Evolutionary conservation across 2,329 filamentous ascomycete genomes (phyloP), one percentile per base, ranked within the genome.

Genomic region (Fusarium paranaense): DNA sequence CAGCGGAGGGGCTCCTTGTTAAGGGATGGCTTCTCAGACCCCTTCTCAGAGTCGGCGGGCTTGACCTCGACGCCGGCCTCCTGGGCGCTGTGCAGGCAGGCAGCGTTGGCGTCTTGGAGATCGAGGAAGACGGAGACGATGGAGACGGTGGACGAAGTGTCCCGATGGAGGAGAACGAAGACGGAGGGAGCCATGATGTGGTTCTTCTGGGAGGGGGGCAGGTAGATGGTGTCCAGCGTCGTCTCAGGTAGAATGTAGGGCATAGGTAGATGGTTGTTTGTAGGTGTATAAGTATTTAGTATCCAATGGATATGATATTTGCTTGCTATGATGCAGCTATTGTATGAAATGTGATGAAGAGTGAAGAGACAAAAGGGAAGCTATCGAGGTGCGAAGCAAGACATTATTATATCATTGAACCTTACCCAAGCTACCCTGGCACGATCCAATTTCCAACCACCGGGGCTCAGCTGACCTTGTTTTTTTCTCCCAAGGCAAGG

Each of bases 81-180:
- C 42, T 62, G 61, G 11, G 79, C 81, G 6, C 80, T 71, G 33
- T 72, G 65, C n/a, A 81, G 67, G 42, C 80, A 83, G 33, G 80
- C 79, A 18, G 74, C 73, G 67, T 84, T 84, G 59, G 82, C 82
- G 72, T 83, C 82, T 13, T 79, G 74, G 9, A 84, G 76, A 30
- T 78, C 76, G 27, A 79, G 76, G 66, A 78, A 83, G 64, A 80
- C 80, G 69, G 79, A 81, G 35, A 80, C 67, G 32, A 83, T 74
- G 52, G 73, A 75, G 32, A 78, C 76, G 10, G 73, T 75, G 33
- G 61, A 71, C 57, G 59, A 67, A 30, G 71, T 70, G 74, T 83
- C 81, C 50, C 71, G 76, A 71, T 81, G 78, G 58, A 83, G 65
- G 64, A 83, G 75, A 56, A 83, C 71, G 70, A 78, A 82, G 59